Conservation (phyloP, 257 asterid species). For the Marsdenia floribunda region DNA sequence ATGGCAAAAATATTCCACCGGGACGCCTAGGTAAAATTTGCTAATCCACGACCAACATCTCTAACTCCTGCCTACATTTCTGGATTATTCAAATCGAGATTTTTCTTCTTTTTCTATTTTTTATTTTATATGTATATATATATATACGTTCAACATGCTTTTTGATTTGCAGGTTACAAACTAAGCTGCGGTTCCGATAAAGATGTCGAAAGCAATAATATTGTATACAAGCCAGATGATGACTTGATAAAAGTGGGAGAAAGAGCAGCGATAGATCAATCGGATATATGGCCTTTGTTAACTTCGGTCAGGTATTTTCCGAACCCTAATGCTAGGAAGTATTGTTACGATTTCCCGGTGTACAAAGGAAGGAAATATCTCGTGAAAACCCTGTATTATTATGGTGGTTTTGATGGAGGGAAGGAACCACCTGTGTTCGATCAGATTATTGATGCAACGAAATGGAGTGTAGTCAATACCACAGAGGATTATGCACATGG, state of each 20-base stretch:
- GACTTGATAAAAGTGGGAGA: slow-evolving; percentile 49
- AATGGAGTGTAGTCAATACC: slow-evolving; percentile 71
- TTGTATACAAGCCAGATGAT: slow-evolving; percentile 50
- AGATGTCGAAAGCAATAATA: slow-evolving; percentile 35
- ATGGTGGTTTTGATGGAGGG: slow-evolving; percentile 88
- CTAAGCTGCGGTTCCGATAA: slow-evolving; percentile 59
- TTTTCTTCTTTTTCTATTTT: no score
- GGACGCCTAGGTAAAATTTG: background rate
- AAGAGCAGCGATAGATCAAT: slow-evolving; percentile 37
- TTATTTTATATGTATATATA: no score
- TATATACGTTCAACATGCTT: background rate
- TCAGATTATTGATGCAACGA: slow-evolving; percentile 82
- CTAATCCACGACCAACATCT: background rate
- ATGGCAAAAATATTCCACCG: background rate
- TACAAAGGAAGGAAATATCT: slow-evolving; percentile 45
- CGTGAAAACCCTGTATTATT: slow-evolving; percentile 56
- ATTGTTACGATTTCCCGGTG: slow-evolving; percentile 62
- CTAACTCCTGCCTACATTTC: no score
- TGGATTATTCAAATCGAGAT: no score
- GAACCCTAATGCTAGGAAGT: slow-evolving; percentile 36
- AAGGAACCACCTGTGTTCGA: slow-evolving; percentile 74
- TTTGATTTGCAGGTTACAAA: slow-evolving; percentile 40
- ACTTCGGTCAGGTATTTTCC: slow-evolving; percentile 62
- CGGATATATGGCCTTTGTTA: slow-evolving; percentile 42
- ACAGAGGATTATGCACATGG: slow-evolving; percentile 58